Conservation (phyloP, 108 stramenopile species). For the Schizochytrium sp. region DNA sequence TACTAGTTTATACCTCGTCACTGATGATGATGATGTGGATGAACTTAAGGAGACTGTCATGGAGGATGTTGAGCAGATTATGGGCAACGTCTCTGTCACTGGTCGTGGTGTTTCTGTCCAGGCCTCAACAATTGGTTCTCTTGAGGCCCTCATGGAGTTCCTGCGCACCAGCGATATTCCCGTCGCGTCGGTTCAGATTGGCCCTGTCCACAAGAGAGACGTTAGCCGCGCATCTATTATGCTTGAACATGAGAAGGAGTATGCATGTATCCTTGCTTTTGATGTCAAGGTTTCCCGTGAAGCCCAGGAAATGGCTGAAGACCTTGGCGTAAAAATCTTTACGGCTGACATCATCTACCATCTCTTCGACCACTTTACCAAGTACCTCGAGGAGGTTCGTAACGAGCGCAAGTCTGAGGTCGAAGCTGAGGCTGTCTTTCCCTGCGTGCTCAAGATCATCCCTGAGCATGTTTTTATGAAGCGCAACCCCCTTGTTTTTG, state of each 20-base stretch:
- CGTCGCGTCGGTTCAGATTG: constrained; percentile 93
- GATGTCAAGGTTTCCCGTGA: constrained; percentile 94
- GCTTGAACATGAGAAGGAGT: constrained; percentile 96
- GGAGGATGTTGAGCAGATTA: constrained; percentile 87
- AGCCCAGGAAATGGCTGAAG: constrained; percentile 90
- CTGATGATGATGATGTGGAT: constrained; percentile 94
- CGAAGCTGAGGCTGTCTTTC: constrained; percentile 81
- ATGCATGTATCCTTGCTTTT: constrained; percentile 95
- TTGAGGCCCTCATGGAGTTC: constrained; percentile 98
- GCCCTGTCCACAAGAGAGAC: constrained; percentile 96
- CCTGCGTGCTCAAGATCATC: constrained; percentile 90
- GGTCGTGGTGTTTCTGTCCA: constrained; percentile 96
- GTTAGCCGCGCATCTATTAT: constrained; percentile 97
- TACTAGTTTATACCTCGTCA: constrained; percentile 93
- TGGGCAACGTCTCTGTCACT: constrained; percentile 90
- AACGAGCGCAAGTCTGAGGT: constrained; percentile 86
- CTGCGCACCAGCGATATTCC: constrained; percentile 82
- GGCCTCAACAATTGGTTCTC: constrained; percentile 96
- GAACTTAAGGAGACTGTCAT: constrained; percentile 97
- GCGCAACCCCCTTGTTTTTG: constrained; percentile 98
- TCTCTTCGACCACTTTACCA: constrained; percentile 95
- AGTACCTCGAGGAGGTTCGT: constrained; percentile 87
- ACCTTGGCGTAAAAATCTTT: constrained; percentile 92
- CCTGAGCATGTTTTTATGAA: constrained; percentile 97
- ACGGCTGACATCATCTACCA: constrained; percentile 99